phyloP scores from a whole-genome alignment of 352 stramenopile species.

The Globisporangium radiosum region DNA sequence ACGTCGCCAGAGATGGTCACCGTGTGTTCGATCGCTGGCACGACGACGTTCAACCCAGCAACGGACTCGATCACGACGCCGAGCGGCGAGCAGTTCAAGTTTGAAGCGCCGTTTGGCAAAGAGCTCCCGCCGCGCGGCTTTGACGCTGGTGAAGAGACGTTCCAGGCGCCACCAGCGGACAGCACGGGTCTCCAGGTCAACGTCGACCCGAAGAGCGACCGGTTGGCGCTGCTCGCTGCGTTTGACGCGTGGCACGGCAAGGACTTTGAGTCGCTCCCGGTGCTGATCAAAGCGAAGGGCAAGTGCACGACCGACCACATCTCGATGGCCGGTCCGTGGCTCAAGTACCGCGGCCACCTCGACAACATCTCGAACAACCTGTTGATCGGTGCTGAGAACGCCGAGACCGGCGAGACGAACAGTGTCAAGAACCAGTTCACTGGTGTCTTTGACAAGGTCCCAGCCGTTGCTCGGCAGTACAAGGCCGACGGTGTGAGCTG shows the following conservation, averaged over 20 bases:
- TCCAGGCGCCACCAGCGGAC: conserved; percentile 80
- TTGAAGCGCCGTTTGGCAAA: conserved; percentile 87
- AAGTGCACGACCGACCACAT: conserved; percentile 96
- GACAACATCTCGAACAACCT: conserved; percentile 96
- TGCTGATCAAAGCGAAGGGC: conserved; percentile 93
- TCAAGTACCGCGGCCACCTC: conserved; percentile 93
- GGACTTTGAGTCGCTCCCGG: conserved; percentile 80
- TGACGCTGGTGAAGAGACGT: conserved; percentile 89
- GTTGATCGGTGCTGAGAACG: conserved; percentile 90
- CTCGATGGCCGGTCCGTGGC: conserved; percentile 90
- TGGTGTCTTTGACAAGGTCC: conserved; percentile 85
- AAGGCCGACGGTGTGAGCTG: conserved; percentile 86
- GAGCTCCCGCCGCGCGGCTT: conserved; percentile 88
- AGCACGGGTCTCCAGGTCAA: conserved; percentile 62
- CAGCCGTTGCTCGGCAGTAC: conserved; percentile 86
- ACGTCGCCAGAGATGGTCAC: conserved; percentile 90
- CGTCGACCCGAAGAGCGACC: conserved; percentile 78
- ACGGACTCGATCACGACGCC: conserved; percentile 86
- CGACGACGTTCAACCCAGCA: conserved; percentile 87
- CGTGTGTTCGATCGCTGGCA: conserved; percentile 83
- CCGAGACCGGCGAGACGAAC: conserved; percentile 91
- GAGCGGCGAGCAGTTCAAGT: conserved; percentile 88
- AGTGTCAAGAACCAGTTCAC: conserved; percentile 88
- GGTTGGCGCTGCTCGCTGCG: conserved; percentile 81
- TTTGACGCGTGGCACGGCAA: conserved; percentile 89